Conservation (phyloP, 2,329 filamentous ascomycete species). For the Ascocoryne sarcoides region DNA sequence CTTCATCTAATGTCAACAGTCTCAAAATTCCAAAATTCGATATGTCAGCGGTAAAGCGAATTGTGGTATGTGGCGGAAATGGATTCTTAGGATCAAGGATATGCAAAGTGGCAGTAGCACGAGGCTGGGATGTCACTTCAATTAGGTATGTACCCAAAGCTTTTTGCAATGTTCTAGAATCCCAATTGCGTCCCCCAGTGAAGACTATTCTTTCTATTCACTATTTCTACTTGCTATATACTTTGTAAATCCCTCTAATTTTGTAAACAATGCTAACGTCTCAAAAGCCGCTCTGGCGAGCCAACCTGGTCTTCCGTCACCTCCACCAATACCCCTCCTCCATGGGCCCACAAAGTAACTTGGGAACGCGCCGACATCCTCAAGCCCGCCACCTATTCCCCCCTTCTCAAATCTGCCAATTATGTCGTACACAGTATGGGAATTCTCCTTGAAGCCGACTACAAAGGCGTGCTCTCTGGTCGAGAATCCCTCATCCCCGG, state of each 20-base stretch:
- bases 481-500: slow-evolving; percentile 74
- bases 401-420: slow-evolving; percentile 66
- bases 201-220: no score
- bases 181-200: neutral
- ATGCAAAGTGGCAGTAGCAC: slow-evolving; percentile 76
- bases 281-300: slow-evolving; percentile 72
- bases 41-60: slow-evolving; percentile 48
- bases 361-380: slow-evolving; percentile 90
- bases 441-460: slow-evolving; percentile 92
- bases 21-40: slow-evolving; percentile 3
- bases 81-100: slow-evolving; percentile 85
- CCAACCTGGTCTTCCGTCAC: slow-evolving; percentile 77
- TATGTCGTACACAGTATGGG: slow-evolving; percentile 93
- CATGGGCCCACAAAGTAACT: slow-evolving; percentile 73
- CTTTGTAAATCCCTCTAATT: neutral
- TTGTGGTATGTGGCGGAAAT: slow-evolving; percentile 89
- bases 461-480: slow-evolving; percentile 84
- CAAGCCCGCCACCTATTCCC: slow-evolving; percentile 67
- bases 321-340: slow-evolving; percentile 54
- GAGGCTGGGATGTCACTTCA: slow-evolving; percentile 88
- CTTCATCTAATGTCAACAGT: neutral
- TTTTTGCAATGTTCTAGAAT: neutral
- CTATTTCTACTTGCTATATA: no score
- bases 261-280: slow-evolving; percentile 1
- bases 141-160: slow-evolving; percentile 84